Conservation (phyloP, 2,329 filamentous ascomycete species). For the Fusarium illudens region DNA sequence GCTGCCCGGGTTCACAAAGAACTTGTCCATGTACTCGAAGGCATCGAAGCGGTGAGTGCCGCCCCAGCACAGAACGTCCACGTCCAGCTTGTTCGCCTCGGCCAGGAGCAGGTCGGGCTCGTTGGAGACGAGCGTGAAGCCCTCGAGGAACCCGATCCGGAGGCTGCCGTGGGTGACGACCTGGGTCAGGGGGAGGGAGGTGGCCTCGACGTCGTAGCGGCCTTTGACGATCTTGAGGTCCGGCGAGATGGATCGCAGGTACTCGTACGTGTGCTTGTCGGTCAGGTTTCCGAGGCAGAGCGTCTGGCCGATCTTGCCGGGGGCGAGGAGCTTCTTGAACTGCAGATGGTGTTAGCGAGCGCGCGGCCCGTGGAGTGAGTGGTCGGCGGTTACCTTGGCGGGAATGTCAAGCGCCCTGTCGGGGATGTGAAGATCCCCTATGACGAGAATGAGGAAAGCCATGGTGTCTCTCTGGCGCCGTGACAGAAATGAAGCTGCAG, state of each 20-base stretch:
- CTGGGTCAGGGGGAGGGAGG: conserved; percentile 70
- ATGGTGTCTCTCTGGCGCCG: conserved; percentile 61
- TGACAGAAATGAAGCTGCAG: conserved; percentile 35
- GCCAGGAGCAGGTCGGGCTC: conserved; percentile 73
- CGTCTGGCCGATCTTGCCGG: conserved; percentile 84
- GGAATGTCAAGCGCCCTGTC: conserved; percentile 92
- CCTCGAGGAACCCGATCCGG: conserved; percentile 73
- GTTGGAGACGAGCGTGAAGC: conserved; percentile 72
- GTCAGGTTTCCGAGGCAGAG: conserved; percentile 83
- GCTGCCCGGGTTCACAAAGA: conserved; percentile 75
- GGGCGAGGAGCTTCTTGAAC: conserved; percentile 87
- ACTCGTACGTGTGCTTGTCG: conserved; percentile 82
- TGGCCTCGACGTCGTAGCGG: conserved; percentile 72
- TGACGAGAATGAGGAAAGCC: conserved; percentile 89
- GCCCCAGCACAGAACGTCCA: conserved; percentile 74
- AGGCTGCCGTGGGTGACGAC: conserved; percentile 72
- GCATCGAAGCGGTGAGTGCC: conserved; percentile 75
- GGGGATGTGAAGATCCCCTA: conserved; percentile 93
- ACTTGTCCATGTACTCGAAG: conserved; percentile 78
- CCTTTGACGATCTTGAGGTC: conserved; percentile 76
- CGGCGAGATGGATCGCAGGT: conserved; percentile 77
- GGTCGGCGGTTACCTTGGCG: conserved; percentile 70
- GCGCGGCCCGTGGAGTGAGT: conserved; percentile 19
- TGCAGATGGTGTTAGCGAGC: conserved; percentile 50
- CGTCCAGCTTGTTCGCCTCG: conserved; percentile 73